Evolutionary conservation across 169 alveolate species (phyloP), one percentile per base, ranked within the genome.

Genomic region (Plasmodium ovale): DNA sequence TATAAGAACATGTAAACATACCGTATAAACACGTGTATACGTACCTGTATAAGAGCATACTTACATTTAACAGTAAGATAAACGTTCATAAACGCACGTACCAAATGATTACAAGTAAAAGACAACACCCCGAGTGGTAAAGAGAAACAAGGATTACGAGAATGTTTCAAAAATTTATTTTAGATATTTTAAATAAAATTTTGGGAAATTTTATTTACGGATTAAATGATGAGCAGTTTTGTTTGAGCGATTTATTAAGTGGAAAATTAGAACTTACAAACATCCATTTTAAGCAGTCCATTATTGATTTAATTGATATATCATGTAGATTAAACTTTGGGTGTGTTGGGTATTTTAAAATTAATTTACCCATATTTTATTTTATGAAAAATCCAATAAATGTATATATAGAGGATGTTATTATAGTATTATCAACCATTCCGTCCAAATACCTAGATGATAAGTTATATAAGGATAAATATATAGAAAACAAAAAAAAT

Each of bases 321-420:
- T 87, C 91, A 39, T 85, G 91, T 85, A 54, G 91, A 6, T 62
- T 85, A 58, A 85, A 85, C 53, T 85, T 85, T 68, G 91, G 91
- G 44, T 85, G 91, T 33, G 59, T 85, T 44, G 91, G 91, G 12
- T 69, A 69, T 60, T 85, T 85, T 58, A 85, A 85, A 85, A 69
- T 85, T 25, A 85, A 85, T 85, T 85, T 85, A 39, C 91, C 91
- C 42, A 1, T 85, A 35, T 85, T 85, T 56, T 85, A 85, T 85
- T 85, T 85, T 60, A 85, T 85, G 85, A 85, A 85, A 35, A 85
- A 69, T 31, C 87, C 91, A 19, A 70, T 85, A 60, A 85, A 85
- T 85, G 67, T 85, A 51, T 85, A 85, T 72, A 85, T 85, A 19
- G 91, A 85, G 69, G 91, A 85, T 70, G 87, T 85, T 14, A 56